Percentiles rank a stretch among this genome's conserved stretches.
These are phyloP conservation scores for Westerdykella aurantiaca DNA, from an alignment of 2,329 filamentous ascomycete genomes.

Conservation along the genomic window DNA sequence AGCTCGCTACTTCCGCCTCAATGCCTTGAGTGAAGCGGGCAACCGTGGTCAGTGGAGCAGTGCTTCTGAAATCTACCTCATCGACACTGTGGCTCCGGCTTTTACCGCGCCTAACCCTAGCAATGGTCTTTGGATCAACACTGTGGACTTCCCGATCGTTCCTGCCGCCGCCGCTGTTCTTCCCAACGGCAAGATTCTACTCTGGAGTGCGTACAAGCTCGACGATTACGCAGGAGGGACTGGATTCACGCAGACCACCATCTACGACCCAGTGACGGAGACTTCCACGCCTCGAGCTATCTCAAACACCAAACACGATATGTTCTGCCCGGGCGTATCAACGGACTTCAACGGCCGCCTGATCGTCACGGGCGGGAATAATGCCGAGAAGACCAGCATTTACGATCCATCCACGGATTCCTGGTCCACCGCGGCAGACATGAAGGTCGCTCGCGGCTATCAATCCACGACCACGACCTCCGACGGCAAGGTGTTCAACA, in stretches of 20 bases:
- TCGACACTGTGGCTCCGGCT: conserved; percentile 4
- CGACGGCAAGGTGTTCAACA: conserved; percentile 52
- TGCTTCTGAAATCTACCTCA: conserved; percentile 16
- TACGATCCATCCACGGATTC: conserved; percentile 38
- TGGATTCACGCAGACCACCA: conserved; percentile 28
- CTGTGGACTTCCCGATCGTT: conserved; percentile 24
- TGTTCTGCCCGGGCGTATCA: conserved; percentile 55
- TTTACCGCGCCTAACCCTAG: conserved; percentile 12
- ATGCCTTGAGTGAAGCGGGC: conserved; percentile 14
- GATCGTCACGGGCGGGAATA: conserved; percentile 51
- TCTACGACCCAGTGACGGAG: conserved; percentile 25
- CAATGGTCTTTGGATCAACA: conserved; percentile 22
- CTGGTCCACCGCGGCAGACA: conserved; percentile 46
- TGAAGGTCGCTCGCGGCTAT: conserved; percentile 56
- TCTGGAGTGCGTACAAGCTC: conserved; percentile 18
- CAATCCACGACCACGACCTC: conserved; percentile 49
- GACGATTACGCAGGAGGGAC: conserved; percentile 11
- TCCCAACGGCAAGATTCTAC: conserved; percentile 19
- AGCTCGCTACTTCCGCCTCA: conserved; percentile 16
- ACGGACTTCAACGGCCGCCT: conserved; percentile 46
- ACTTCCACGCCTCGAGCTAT: conserved; percentile 22
- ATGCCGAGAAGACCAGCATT: conserved; percentile 44
- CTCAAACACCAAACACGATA: conserved; percentile 46
- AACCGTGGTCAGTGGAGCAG: conserved; percentile 13
- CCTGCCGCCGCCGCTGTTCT: conserved; percentile 21